Conservation (phyloP, 2,329 filamentous ascomycete species). For the Ustulina deusta region DNA sequence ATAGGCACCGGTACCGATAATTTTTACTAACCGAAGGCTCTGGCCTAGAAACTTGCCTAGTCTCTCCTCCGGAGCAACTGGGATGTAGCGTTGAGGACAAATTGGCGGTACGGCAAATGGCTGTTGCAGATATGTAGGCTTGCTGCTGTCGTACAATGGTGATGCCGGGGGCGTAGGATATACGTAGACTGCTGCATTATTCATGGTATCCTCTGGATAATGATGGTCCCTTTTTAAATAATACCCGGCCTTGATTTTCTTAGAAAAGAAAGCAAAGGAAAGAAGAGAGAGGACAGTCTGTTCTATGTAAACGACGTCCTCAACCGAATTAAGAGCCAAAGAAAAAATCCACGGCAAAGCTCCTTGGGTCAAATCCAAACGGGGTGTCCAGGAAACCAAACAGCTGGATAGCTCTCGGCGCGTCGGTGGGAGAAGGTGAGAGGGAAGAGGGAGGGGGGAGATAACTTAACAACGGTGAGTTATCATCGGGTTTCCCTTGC, state of each 20-base stretch:
- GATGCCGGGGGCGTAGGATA: constrained; percentile 70
- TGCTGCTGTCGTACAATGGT: constrained; percentile 64
- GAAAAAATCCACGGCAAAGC: constrained; percentile 44
- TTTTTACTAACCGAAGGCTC: constrained; percentile 83
- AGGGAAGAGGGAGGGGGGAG: constrained; percentile 28
- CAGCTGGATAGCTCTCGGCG: constrained; percentile 37
- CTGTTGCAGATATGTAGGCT: constrained; percentile 58
- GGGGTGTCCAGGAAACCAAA: constrained; percentile 51
- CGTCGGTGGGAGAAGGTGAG: constrained; percentile 39
- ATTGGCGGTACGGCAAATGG: constrained; percentile 54
- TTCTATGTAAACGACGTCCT: constrained; percentile 47
- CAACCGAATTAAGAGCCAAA: constrained; percentile 47
- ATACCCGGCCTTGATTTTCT: constrained; percentile 40
- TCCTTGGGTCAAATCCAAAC: constrained; percentile 59
- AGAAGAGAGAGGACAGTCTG: constrained; percentile 46
- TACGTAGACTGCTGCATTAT: constrained; percentile 68
- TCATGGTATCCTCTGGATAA: constrained; percentile 62
- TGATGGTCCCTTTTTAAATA: constrained; percentile 44
- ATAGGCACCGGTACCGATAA: constrained; percentile 94
- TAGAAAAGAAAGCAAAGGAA: constrained; percentile 50
- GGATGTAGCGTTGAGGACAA: constrained; percentile 63
- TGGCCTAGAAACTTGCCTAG: constrained; percentile 86
- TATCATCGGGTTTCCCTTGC: constrained; percentile 37
- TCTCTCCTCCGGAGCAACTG: constrained; percentile 81
- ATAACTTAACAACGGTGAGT: constrained; percentile 35